Evolutionary conservation across 108 stramenopile species (phyloP).

Genomic region (Schizochytrium sp.): DNA sequence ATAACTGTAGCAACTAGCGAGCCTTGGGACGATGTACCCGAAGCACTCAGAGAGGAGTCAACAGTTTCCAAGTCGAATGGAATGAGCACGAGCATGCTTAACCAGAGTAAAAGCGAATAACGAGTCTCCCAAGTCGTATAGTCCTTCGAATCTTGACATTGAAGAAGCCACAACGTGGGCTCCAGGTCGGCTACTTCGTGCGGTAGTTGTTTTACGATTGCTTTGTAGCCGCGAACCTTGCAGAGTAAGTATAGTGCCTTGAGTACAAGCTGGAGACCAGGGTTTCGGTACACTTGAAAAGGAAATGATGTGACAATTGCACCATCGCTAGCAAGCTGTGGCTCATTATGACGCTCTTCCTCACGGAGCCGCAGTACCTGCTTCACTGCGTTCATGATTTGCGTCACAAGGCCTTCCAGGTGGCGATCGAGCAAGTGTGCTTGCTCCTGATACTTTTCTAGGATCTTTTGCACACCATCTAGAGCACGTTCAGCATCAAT

Average conservation of each 20-base stretch:
- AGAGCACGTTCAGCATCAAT: not conserved
- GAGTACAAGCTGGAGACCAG: constrained; percentile 76
- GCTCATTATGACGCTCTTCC: constrained; percentile 40
- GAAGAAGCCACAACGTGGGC: constrained; percentile 81
- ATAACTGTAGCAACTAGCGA: constrained; percentile 78
- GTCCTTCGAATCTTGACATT: constrained; percentile 73
- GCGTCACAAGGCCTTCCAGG: constrained; percentile 81
- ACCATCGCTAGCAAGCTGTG: not conserved
- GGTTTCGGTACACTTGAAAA: constrained; percentile 66
- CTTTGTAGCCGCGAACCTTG: constrained; percentile 91
- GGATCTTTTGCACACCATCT: constrained; percentile 53
- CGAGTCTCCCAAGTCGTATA: constrained; percentile 88
- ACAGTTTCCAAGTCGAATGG: constrained; percentile 91
- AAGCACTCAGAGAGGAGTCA: constrained; percentile 74
- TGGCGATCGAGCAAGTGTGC: constrained; percentile 88
- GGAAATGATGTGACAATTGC: constrained; percentile 61
- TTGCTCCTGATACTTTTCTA: constrained; percentile 93
- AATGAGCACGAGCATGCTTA: constrained; percentile 90
- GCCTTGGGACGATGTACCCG: not conserved
- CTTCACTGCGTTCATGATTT: constrained; percentile 64
- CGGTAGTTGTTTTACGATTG: constrained; percentile 86
- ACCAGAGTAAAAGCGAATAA: constrained; percentile 94
- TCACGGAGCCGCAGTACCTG: constrained; percentile 33
- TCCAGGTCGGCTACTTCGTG: constrained; percentile 92
- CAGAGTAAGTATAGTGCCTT: constrained; percentile 88